phyloP scores from a whole-genome alignment of 345 rosid species.

The Salix viminalis region DNA sequence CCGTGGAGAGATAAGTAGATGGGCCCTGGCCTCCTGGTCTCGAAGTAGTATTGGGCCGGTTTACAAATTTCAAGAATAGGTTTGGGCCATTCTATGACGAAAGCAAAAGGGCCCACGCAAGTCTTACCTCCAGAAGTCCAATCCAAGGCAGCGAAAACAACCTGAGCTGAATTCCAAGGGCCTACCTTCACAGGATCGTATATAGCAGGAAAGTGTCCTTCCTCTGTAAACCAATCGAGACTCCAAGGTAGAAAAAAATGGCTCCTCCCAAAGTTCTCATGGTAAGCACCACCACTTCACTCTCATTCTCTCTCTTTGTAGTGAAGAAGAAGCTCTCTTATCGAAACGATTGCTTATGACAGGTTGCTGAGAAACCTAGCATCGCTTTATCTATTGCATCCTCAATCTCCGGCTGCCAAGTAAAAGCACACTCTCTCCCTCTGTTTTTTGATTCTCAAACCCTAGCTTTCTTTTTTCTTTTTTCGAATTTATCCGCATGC shows the following conservation, averaged over 20 bases:
- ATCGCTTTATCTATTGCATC: constrained; percentile 87
- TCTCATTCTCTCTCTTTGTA: too few species aligned
- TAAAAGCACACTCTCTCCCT: constrained; percentile 15
- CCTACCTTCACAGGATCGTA: neutral
- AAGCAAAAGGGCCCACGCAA: too few species aligned
- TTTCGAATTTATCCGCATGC: neutral
- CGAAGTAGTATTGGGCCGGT: neutral
- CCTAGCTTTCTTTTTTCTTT: neutral
- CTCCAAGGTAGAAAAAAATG: neutral
- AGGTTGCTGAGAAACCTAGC: constrained; percentile 99
- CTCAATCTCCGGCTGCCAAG: constrained; percentile 69
- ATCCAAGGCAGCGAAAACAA: neutral
- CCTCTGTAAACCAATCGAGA: neutral
- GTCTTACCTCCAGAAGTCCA: neutral
- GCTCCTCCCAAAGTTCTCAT: constrained; percentile 10
- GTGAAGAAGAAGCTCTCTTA: too few species aligned
- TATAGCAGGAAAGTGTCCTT: neutral
- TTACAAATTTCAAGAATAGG: neutral
- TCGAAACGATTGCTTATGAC: neutral
- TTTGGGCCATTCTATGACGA: neutral
- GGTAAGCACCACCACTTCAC: neutral
- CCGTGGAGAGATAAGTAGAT: too few species aligned
- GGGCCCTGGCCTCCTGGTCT: neutral
- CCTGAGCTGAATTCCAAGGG: neutral
- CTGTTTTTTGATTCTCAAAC: neutral